phyloP scores from a whole-genome alignment of 2,329 filamentous ascomycete genomes.

The Colletotrichum neosansevieriae region DNA sequence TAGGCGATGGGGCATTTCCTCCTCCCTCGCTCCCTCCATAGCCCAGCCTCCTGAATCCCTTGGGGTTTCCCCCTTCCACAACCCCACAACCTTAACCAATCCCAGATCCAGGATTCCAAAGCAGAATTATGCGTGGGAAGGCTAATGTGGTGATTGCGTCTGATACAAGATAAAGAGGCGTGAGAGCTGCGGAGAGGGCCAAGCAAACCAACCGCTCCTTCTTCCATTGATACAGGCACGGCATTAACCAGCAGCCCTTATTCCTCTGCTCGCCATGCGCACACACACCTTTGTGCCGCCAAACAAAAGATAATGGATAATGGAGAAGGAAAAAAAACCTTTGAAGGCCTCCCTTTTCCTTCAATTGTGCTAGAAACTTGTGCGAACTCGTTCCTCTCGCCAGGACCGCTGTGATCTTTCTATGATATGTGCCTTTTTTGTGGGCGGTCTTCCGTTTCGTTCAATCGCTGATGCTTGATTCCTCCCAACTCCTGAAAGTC shows the following conservation, averaged over 20 bases:
- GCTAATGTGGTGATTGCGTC: conserved; percentile 3
- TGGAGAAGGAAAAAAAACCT: background rate
- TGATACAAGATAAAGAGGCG: conserved; percentile 26
- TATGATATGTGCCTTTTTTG: conserved; percentile 2
- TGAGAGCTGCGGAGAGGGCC: background rate
- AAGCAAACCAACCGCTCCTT: background rate
- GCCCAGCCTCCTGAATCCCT: conserved; percentile 8
- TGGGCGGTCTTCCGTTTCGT: background rate
- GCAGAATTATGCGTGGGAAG: conserved; percentile 14
- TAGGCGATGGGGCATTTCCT: background rate
- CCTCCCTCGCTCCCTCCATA: background rate
- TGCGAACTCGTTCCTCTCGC: conserved; percentile 12
- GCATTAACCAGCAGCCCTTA: background rate
- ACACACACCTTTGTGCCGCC: background rate
- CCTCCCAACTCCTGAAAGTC: conserved; percentile 19
- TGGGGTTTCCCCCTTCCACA: background rate
- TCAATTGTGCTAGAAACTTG: conserved; percentile 9
- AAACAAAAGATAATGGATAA: background rate
- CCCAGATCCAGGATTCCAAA: conserved; percentile 6
- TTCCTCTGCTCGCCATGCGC: conserved; percentile 1
- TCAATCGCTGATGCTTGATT: conserved; percentile 28
- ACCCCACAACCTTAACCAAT: background rate
- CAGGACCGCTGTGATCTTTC: conserved; percentile 8
- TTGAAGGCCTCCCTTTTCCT: background rate
- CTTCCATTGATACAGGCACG: conserved; percentile 8